phyloP scores from a whole-genome alignment of 78 protist genomes.

The Thecamonas trahens region DNA sequence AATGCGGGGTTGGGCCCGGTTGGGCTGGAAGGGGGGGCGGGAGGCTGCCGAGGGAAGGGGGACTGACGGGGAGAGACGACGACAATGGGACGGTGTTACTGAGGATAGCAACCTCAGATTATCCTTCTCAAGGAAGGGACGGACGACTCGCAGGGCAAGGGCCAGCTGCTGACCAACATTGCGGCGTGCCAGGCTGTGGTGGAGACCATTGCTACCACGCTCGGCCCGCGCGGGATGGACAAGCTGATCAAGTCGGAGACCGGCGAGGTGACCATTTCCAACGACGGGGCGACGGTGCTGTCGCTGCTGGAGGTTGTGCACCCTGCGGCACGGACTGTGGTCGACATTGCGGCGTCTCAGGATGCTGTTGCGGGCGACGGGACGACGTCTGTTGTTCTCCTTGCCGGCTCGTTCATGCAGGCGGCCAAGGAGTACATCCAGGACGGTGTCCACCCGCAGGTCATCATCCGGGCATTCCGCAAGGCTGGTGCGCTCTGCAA shows the following conservation, averaged over 20 bases:
- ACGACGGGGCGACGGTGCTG: constrained; percentile 99
- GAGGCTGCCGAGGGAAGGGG: too few relatives aligned
- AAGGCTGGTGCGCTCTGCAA: constrained; percentile 49
- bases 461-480: constrained; percentile 82
- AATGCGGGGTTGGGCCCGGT: too few relatives aligned
- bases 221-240: constrained; percentile 92
- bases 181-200: constrained; percentile 87
- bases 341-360: constrained; percentile 96
- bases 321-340: constrained; percentile 98
- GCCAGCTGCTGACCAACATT: constrained; percentile 95
- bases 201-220: constrained; percentile 71
- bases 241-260: constrained; percentile 52
- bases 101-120: constrained; percentile 80
- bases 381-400: constrained; percentile 96
- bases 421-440: constrained; percentile 93
- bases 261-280: constrained; percentile 85
- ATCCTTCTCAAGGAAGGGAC: constrained; percentile 97
- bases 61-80: too few relatives aligned
- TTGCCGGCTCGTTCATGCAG: constrained; percentile 93
- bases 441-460: constrained; percentile 97
- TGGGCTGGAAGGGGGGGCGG: too few relatives aligned
- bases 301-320: constrained; percentile 95
- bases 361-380: constrained; percentile 95
- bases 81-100: too few relatives aligned
- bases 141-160: constrained; percentile 96